A percentile compares a stretch with the other conserved stretches of the same genome.
Evolutionary conservation across 495 filamentous ascomycete species (phyloP).

Genomic region (Lophium mytilinum): DNA sequence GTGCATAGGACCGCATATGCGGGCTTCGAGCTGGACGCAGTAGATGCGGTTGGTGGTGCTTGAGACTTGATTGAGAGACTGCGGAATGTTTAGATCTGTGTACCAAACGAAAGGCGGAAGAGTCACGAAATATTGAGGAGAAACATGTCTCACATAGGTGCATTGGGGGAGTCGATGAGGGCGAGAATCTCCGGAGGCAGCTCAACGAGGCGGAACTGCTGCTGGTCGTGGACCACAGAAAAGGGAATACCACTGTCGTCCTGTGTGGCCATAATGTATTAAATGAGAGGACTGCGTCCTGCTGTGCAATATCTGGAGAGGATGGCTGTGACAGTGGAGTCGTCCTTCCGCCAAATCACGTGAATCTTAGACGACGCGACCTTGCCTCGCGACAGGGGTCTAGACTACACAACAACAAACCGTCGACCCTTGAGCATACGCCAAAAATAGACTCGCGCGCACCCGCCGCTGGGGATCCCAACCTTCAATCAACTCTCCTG

Average conservation of each 20-base stretch:
- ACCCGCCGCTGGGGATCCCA: no score
- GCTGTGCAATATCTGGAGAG: background rate
- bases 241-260: slow-evolving; percentile 53
- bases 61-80: slow-evolving; percentile 62
- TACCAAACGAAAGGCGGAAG: background rate
- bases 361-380: no score
- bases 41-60: slow-evolving; percentile 26
- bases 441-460: no score
- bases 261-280: slow-evolving; percentile 47
- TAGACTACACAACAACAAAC: no score
- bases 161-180: slow-evolving; percentile 38
- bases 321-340: background rate
- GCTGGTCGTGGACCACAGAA: slow-evolving; percentile 49
- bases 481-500: no score
- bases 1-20: slow-evolving; percentile 70
- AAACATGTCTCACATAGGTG: slow-evolving; percentile 22
- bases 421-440: no score
- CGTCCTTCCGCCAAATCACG: background rate
- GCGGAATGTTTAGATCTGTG: slow-evolving; percentile 4
- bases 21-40: slow-evolving; percentile 30
- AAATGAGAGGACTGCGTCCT: background rate
- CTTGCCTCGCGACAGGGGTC: no score
- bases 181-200: slow-evolving; percentile 66
- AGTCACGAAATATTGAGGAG: background rate
- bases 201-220: slow-evolving; percentile 70